phyloP scores from a whole-genome alignment of 129 eudicot genomes.

The Flaveria brownii region DNA sequence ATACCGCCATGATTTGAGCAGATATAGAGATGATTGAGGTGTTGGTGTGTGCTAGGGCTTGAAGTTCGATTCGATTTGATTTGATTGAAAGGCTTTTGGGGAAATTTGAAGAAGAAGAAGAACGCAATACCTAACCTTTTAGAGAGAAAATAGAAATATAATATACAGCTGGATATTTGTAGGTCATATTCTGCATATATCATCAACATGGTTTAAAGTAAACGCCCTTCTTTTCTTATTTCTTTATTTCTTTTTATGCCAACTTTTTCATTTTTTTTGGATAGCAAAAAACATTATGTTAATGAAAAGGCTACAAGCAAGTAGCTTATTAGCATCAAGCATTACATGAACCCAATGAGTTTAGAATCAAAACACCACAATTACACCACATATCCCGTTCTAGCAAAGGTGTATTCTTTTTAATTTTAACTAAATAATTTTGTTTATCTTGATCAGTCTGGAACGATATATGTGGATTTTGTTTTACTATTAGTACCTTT shows the following conservation, averaged over 20 bases:
- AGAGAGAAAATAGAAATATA: neutral
- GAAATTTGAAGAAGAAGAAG: slow-evolving; percentile 29
- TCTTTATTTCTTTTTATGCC: neutral
- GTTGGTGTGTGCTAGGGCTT: slow-evolving; percentile 9
- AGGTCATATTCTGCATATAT: slow-evolving; percentile 25
- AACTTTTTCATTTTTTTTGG: too few species aligned
- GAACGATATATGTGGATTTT: too few species aligned
- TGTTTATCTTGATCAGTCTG: too few species aligned
- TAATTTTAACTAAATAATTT: too few species aligned
- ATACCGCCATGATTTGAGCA: slow-evolving; percentile 39
- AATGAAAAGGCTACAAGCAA: too few species aligned
- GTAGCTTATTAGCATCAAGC: too few species aligned
- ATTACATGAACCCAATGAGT: too few species aligned
- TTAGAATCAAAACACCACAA: too few species aligned
- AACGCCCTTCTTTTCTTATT: slow-evolving; percentile 22
- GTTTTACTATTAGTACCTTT: too few species aligned
- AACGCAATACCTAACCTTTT: slow-evolving; percentile 38
- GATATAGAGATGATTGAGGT: slow-evolving; percentile 4
- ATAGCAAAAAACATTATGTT: too few species aligned
- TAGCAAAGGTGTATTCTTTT: too few species aligned
- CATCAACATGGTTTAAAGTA: slow-evolving; percentile 20
- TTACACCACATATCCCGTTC: too few species aligned
- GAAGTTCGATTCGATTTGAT: slow-evolving; percentile 33
- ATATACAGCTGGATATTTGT: slow-evolving; percentile 39
- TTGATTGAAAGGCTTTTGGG: slow-evolving; percentile 29